Evolutionary conservation across 345 rosid species (phyloP).

Genomic region (Pugionium dolabratum): DNA sequence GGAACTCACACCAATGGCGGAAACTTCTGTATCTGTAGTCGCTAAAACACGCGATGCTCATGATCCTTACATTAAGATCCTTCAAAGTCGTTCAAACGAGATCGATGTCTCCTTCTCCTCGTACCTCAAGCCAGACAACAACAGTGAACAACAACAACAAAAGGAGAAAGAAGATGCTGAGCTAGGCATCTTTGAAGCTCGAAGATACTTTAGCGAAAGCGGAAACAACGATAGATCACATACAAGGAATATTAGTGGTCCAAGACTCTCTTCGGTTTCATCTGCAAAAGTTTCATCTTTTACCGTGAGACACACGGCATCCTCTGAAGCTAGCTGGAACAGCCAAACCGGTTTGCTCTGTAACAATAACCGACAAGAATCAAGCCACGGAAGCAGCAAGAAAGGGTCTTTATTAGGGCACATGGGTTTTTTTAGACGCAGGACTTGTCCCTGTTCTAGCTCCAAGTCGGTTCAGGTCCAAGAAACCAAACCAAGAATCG

Average conservation of each 20-base stretch:
- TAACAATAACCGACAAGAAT: conserved; percentile 25
- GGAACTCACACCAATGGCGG: conserved; percentile 31
- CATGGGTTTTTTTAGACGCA: conserved; percentile 58
- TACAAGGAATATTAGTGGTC: conserved; percentile 31
- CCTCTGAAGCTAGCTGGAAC: conserved; percentile 93
- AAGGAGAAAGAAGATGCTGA: conserved; percentile 54
- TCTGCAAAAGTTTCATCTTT: conserved; percentile 55
- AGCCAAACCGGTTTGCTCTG: conserved; percentile 73
- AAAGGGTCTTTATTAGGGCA: conserved; percentile 48
- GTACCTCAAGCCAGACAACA: conserved; percentile 37
- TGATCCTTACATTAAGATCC: conserved; percentile 41
- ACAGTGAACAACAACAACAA: conserved; percentile 17
- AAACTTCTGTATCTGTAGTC: conserved; percentile 35
- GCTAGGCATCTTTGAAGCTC: conserved; percentile 72
- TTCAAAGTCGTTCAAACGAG: conserved; percentile 30
- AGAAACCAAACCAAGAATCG: conserved; percentile 40
- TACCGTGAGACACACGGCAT: conserved; percentile 40
- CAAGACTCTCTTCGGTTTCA: conserved; percentile 64
- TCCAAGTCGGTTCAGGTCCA: conserved; percentile 76
- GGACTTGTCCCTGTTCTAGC: conserved; percentile 66
- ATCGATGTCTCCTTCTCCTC: conserved; percentile 45
- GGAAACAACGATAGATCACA: conserved; percentile 44
- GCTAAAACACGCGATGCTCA: conserved; percentile 28
- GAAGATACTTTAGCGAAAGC: conserved; percentile 60
- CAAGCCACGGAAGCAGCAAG: conserved; percentile 44